Percentiles rank a stretch among this genome's conserved stretches.
Evolutionary conservation across 371 early-diverging fungal species (phyloP).

Genomic region (Circinella umbellata): DNA sequence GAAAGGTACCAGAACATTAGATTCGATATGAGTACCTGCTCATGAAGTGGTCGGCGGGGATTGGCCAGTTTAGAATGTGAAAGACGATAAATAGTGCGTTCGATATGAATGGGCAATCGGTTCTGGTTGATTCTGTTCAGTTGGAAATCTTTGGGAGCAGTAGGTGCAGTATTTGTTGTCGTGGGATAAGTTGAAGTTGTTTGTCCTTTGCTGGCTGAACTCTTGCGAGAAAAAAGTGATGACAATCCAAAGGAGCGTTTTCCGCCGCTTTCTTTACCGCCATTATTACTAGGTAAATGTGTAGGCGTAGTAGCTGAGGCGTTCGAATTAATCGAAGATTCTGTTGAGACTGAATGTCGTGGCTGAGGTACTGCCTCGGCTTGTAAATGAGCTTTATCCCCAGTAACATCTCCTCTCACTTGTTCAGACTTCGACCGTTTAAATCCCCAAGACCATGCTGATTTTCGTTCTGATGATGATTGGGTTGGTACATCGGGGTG

Average conservation of each 20-base stretch:
- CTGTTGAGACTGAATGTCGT: slow-evolving; percentile 15
- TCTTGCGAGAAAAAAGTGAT: slow-evolving; percentile 28
- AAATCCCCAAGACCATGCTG: slow-evolving; percentile 32
- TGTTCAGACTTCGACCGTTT: slow-evolving; percentile 21
- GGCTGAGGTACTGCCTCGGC: slow-evolving; percentile 15
- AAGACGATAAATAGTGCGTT: slow-evolving; percentile 88
- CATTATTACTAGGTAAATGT: neutral
- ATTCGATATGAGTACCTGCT: slow-evolving; percentile 94
- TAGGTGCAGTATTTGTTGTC: neutral
- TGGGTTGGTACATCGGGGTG: neutral
- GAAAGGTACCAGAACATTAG: slow-evolving; percentile 95
- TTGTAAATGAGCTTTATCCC: neutral
- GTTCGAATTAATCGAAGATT: neutral
- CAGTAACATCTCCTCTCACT: slow-evolving; percentile 8
- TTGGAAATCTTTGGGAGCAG: slow-evolving; percentile 58
- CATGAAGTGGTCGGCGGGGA: slow-evolving; percentile 83
- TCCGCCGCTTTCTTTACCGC: neutral
- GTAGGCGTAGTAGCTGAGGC: slow-evolving; percentile 1
- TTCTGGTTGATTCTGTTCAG: slow-evolving; percentile 60
- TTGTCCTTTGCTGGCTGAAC: slow-evolving; percentile 10
- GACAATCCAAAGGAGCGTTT: slow-evolving; percentile 26
- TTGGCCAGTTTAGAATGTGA: slow-evolving; percentile 93
- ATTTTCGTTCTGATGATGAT: slow-evolving; percentile 20
- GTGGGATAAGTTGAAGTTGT: neutral
- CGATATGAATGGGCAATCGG: slow-evolving; percentile 82